These are phyloP conservation scores for Colletotrichum eleusines DNA, from an alignment of 2,329 filamentous ascomycete species.

Conservation along the genomic window DNA sequence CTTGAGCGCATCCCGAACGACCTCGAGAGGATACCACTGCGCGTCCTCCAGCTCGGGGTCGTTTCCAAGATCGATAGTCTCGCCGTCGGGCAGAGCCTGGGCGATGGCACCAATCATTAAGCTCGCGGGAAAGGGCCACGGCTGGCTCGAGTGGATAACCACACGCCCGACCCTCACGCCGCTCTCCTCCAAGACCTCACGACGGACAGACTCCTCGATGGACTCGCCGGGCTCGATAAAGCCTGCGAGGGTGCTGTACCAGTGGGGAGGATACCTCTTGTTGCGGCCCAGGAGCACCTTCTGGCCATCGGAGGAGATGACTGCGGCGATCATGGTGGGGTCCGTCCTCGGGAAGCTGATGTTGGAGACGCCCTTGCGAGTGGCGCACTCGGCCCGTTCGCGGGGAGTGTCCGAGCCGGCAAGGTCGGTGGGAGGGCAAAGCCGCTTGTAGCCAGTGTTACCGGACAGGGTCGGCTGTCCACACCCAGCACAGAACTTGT, in stretches of 20 bases:
- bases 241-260: constrained; percentile 90
- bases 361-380: constrained; percentile 88
- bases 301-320: constrained; percentile 83
- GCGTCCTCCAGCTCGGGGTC: constrained; percentile 93
- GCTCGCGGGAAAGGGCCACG: constrained; percentile 88
- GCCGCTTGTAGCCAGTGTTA: constrained; percentile 83
- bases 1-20: constrained; percentile 80
- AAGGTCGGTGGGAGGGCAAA: constrained; percentile 79
- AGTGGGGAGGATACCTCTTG: constrained; percentile 84
- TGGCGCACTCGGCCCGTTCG: constrained; percentile 79
- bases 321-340: constrained; percentile 94
- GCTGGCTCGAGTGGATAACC: constrained; percentile 85
- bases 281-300: constrained; percentile 86
- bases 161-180: constrained; percentile 83
- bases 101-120: constrained; percentile 91
- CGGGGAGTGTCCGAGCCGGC: constrained; percentile 58
- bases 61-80: constrained; percentile 84
- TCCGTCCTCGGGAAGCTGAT: constrained; percentile 92
- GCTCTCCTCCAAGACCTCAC: constrained; percentile 89
- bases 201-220: constrained; percentile 84
- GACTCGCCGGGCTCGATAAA: constrained; percentile 90
- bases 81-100: constrained; percentile 82
- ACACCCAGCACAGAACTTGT: constrained; percentile 92
- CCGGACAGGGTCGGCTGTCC: constrained; percentile 84
- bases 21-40: constrained; percentile 86